Base-by-base conservation (phyloP, 257 asterid species). In the Solanum tarapatanum region DNA sequence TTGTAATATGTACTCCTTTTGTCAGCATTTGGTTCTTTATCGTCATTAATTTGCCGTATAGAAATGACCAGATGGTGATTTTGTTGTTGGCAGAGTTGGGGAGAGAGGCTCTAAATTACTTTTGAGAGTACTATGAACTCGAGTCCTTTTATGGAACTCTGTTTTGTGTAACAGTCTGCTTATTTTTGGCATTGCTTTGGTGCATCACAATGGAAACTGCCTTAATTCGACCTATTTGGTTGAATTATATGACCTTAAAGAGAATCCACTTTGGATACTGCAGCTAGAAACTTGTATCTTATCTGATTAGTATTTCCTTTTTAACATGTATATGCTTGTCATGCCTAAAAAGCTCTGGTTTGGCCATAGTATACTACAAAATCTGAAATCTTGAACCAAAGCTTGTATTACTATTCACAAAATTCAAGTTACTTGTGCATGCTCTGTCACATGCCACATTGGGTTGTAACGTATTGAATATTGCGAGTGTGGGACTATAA, bases 1-100 rank as follows among this genome's bases (percentile, higher is more conserved):
- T 87, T 88, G 85, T 82, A 82, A 17, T 28, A 48, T 30, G 85
- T 91, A 91, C 89, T 88, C 83, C 39, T 85, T 41, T 33, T n/a
- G 36, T 86, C 84, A 64, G 60, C 66, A 24, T 36, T 68, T 85
- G 82, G 76, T 62, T 68, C 8, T 68, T 84, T 8, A 16, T 17
- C 43, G 30, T 30, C 85, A 48, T 82, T 82, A 48, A 48, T 55
- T 17, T 82, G 70, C 30, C 85, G 5, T 48, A 21, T 30, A 48
- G 69, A 82, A 30, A 82, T 82, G 43, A 19, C 43, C 19, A 19
- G 43, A 30, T 82, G 85, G 43, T 82, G 30, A 82, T 48, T 30
- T 82, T n/a, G 23, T 82, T 82, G 85, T 82, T 82, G 69, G 85
- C 69, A 28, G 69, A 48, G 43, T 9, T 82, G 41, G 28, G 43